Evolutionary conservation across 805 yeast species (phyloP).

Genomic region (Yamadazyma tumulicola): DNA sequence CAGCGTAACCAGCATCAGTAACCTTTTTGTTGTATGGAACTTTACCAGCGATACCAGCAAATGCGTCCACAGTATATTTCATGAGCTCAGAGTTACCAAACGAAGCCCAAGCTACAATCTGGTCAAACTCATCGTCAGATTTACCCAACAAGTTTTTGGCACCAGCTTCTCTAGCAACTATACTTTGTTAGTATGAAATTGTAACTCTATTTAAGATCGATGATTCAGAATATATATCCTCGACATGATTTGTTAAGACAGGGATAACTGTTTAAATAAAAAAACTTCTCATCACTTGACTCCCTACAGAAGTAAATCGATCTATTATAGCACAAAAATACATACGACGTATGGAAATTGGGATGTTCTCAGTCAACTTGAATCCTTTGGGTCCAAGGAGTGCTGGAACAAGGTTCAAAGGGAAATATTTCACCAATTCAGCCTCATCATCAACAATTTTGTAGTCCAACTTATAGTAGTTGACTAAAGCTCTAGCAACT

Average conservation of each 20-base stretch:
- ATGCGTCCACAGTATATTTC: slow-evolving; percentile 43
- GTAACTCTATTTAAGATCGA: neutral
- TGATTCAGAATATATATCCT: slow-evolving; percentile 54
- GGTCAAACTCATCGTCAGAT: slow-evolving; percentile 58
- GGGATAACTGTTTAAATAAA: slow-evolving; percentile 71
- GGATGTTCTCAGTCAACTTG: slow-evolving; percentile 68
- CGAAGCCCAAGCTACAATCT: slow-evolving; percentile 74
- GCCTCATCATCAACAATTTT: slow-evolving; percentile 42
- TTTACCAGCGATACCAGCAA: slow-evolving; percentile 61
- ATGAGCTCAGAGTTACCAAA: slow-evolving; percentile 68
- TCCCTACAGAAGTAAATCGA: slow-evolving; percentile 4
- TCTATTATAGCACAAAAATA: slow-evolving; percentile 13
- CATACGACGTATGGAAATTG: slow-evolving; percentile 59
- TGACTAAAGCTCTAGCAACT: slow-evolving; percentile 49
- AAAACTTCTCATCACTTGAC: slow-evolving; percentile 53
- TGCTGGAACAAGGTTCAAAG: slow-evolving; percentile 64
- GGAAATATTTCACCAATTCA: slow-evolving; percentile 49
- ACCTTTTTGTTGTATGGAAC: slow-evolving; percentile 75
- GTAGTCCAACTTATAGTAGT: slow-evolving; percentile 59
- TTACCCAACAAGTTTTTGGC: slow-evolving; percentile 58
- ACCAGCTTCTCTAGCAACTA: slow-evolving; percentile 48
- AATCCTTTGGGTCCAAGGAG: slow-evolving; percentile 68
- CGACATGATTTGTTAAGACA: slow-evolving; percentile 79
- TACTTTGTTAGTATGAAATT: slow-evolving; percentile 16
- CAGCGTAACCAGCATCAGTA: slow-evolving; percentile 45